A percentile compares a stretch with the other conserved stretches of the same genome.
phyloP scores from a whole-genome alignment of 1,284 basidiomycete genomes.

The Sporisorium sorghi region DNA sequence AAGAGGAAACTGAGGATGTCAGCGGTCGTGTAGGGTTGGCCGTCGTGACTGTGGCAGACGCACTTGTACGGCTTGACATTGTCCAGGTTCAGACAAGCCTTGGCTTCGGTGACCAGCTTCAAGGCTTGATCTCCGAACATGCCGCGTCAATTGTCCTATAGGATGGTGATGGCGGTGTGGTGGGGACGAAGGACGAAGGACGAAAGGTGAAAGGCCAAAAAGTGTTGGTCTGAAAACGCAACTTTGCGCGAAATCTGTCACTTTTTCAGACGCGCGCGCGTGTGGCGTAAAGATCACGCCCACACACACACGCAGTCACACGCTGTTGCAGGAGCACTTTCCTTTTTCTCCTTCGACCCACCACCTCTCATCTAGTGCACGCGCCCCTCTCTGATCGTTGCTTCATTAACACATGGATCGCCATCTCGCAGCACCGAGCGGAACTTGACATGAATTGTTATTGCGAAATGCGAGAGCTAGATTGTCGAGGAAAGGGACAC shows the following conservation, averaged over 20 bases:
- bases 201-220: background rate
- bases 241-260: slow-evolving; percentile 10
- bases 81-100: slow-evolving; percentile 82
- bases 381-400: background rate
- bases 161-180: slow-evolving; percentile 2
- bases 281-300: slow-evolving; percentile 19
- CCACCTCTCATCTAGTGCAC: slow-evolving; percentile 5
- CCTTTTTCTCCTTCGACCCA: background rate
- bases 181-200: background rate
- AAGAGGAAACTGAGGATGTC: background rate
- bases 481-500: background rate
- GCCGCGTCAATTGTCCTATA: background rate
- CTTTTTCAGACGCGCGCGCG: slow-evolving; percentile 12
- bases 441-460: slow-evolving; percentile 6
- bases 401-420: background rate
- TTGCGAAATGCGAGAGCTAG: slow-evolving; percentile 19
- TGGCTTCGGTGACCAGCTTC: slow-evolving; percentile 85
- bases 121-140: slow-evolving; percentile 83
- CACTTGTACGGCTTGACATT: slow-evolving; percentile 88
- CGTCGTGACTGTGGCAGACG: background rate
- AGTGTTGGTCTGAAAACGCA: slow-evolving; percentile 8
- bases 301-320: no score
- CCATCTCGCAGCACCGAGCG: background rate
- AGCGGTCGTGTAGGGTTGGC: no score
- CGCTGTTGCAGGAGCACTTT: no score